phyloP scores from a whole-genome alignment of 164 flowering plant species.

The Taxillus chinensis region DNA sequence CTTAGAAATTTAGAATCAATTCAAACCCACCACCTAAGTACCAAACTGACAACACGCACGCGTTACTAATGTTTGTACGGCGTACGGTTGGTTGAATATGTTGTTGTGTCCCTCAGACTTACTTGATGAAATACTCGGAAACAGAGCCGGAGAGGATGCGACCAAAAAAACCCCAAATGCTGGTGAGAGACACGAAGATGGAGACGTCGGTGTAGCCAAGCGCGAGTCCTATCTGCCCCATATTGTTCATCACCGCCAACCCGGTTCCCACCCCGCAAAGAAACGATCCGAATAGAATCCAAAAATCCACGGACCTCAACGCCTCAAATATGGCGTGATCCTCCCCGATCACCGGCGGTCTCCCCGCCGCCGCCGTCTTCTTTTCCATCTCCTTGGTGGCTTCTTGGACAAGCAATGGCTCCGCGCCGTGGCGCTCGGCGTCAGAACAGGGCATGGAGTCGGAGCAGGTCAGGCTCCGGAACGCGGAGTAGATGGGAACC shows the following conservation, averaged over 20 bases:
- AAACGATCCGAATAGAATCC: conserved; percentile 74
- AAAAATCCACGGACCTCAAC: conserved; percentile 53
- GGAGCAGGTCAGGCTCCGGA: conserved; percentile 12
- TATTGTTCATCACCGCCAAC: conserved; percentile 77
- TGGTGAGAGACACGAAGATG: conserved; percentile 66
- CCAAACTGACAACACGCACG: too few relatives aligned
- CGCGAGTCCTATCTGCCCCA: conserved; percentile 87
- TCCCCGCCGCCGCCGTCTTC: conserved; percentile 7
- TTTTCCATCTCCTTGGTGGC: conserved; percentile 7
- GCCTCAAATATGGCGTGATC: conserved; percentile 77
- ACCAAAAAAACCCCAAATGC: conserved; percentile 88
- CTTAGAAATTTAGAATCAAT: too few relatives aligned
- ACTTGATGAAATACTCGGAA: conserved; percentile 76
- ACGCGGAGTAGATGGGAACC: conserved; percentile 37
- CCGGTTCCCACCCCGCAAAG: conserved; percentile 93
- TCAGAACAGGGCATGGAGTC: conserved; percentile 14
- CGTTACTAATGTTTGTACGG: too few relatives aligned
- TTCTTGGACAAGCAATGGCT: conserved; percentile 30
- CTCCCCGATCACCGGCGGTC: conserved; percentile 57
- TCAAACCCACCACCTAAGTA: too few relatives aligned
- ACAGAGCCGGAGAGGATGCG: conserved; percentile 62
- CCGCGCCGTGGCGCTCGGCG: conserved; percentile 24
- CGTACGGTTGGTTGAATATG: too few relatives aligned
- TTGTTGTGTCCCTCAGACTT: conserved; percentile 11
- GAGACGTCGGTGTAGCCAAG: conserved; percentile 78